Percentiles rank a stretch among this genome's conserved stretches.
These are phyloP conservation scores for Gynostemma pentaphyllum DNA, from an alignment of 306 rosid species.

Conservation along the genomic window DNA sequence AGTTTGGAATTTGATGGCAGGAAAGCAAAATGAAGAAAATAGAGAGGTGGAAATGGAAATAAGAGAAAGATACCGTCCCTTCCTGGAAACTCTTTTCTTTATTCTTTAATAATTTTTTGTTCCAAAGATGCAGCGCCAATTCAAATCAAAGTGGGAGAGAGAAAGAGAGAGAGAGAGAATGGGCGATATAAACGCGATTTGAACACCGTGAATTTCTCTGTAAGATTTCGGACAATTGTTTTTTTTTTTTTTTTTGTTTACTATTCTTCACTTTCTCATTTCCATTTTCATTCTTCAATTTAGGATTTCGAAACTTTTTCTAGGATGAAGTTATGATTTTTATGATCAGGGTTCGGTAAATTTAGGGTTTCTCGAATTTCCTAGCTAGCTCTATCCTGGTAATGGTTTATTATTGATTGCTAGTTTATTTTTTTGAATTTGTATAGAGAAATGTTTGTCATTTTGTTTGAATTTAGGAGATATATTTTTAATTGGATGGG, in stretches of 20 bases:
- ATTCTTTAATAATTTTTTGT: not conserved
- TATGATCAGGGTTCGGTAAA: constrained; percentile 20
- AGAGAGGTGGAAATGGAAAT: not conserved
- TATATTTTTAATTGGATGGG: not conserved
- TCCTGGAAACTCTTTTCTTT: not conserved
- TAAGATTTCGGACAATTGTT: not conserved
- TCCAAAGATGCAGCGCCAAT: constrained; percentile 50
- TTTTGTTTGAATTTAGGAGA: not conserved
- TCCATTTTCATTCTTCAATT: not conserved
- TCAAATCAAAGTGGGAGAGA: constrained; percentile 14
- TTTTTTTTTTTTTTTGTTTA: no score
- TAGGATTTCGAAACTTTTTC: constrained; percentile 13
- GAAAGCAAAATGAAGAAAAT: not conserved
- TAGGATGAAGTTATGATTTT: constrained; percentile 10
- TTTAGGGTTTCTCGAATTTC: constrained; percentile 25
- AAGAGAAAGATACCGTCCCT: not conserved
- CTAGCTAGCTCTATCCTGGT: constrained; percentile 32
- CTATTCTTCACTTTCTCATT: not conserved
- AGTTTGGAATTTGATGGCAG: not conserved
- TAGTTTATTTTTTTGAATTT: not conserved
- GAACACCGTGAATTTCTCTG: constrained; percentile 7
- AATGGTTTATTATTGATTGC: constrained; percentile 1
- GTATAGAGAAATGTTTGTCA: not conserved
- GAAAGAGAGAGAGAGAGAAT: constrained; percentile 7
- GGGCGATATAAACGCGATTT: constrained; percentile 20